Percentiles rank a stretch among this genome's conserved stretches.
Conservation (phyloP, 371 early-diverging fungal genomes). For the Rhizopus delemar region DNA sequence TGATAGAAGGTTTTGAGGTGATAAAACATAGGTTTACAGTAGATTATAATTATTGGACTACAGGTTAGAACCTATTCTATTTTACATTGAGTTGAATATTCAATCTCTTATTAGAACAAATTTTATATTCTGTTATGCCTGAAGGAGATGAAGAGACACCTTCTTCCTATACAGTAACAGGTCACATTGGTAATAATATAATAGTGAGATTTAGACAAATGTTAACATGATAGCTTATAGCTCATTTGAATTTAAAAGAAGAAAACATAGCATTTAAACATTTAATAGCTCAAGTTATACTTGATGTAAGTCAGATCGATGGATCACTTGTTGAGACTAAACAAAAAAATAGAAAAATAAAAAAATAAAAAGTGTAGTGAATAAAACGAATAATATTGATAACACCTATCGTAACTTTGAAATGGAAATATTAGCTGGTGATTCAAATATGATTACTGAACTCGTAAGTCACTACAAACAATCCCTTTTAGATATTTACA, state of each 20-base stretch:
- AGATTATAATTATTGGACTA: constrained; percentile 77
- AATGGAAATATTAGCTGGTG: constrained; percentile 96
- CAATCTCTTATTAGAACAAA: constrained; percentile 64
- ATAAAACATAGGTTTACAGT: constrained; percentile 56
- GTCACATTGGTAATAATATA: constrained; percentile 82
- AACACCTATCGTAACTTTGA: constrained; percentile 93
- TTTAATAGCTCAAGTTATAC: constrained; percentile 90
- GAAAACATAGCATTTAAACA: constrained; percentile 85
- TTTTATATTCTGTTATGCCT: constrained; percentile 87
- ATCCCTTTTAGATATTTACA: neutral
- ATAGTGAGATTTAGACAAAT: neutral
- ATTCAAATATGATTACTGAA: constrained; percentile 78
- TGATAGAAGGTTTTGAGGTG: constrained; percentile 48
- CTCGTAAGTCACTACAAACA: constrained; percentile 54
- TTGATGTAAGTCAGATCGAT: constrained; percentile 72
- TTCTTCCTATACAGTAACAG: constrained; percentile 88
- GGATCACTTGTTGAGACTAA: neutral
- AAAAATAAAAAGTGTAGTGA: constrained; percentile 89
- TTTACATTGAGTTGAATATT: neutral
- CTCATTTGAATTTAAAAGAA: constrained; percentile 94
- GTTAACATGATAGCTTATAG: constrained; percentile 31
- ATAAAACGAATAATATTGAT: constrained; percentile 94
- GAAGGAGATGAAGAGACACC: constrained; percentile 77
- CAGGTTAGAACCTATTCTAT: constrained; percentile 13
- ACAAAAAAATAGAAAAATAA: constrained; percentile 72